These are phyloP conservation scores for Hypoxylon sp. DNA, from an alignment of 2,329 filamentous ascomycete genomes.

Conservation along the genomic window DNA sequence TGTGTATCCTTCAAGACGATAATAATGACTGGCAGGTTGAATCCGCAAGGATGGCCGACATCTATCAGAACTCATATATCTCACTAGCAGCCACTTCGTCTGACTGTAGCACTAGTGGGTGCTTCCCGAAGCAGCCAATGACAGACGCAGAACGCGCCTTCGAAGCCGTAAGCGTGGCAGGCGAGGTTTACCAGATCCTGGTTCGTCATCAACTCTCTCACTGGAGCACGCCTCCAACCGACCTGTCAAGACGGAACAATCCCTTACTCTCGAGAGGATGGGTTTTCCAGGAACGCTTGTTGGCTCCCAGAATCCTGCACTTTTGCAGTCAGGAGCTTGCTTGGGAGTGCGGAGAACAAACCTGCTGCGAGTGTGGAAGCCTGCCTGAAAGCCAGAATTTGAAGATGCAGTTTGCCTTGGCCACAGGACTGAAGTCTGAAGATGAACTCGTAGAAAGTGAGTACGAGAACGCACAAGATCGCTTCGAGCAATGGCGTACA, in stretches of 20 bases:
- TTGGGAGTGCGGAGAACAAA: not conserved
- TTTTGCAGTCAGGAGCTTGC: not conserved
- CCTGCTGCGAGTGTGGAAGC: slow-evolving; percentile 1
- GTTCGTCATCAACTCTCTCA: not conserved
- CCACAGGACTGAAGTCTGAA: not conserved
- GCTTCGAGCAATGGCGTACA: not conserved
- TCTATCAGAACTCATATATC: slow-evolving; percentile 1
- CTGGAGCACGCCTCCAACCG: not conserved
- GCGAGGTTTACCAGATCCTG: not conserved
- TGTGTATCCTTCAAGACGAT: not conserved
- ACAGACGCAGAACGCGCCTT: not conserved
- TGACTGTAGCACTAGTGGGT: not conserved
- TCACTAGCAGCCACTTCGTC: not conserved
- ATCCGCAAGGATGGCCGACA: not conserved
- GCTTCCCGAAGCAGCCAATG: not conserved
- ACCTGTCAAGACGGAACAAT: not conserved
- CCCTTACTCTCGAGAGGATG: slow-evolving; percentile 2
- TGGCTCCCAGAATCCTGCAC: not conserved
- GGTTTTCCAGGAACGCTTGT: slow-evolving; percentile 2
- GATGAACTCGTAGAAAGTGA: not conserved
- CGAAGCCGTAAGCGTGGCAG: not conserved
- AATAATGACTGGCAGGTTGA: not conserved
- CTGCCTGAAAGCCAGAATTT: not conserved
- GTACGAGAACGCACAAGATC: not conserved
- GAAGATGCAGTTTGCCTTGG: not conserved